Percentiles rank a stretch among this genome's conserved stretches.
These are phyloP conservation scores for Penicillium riverlandense DNA, from an alignment of 495 filamentous ascomycete species.

Conservation along the genomic window DNA sequence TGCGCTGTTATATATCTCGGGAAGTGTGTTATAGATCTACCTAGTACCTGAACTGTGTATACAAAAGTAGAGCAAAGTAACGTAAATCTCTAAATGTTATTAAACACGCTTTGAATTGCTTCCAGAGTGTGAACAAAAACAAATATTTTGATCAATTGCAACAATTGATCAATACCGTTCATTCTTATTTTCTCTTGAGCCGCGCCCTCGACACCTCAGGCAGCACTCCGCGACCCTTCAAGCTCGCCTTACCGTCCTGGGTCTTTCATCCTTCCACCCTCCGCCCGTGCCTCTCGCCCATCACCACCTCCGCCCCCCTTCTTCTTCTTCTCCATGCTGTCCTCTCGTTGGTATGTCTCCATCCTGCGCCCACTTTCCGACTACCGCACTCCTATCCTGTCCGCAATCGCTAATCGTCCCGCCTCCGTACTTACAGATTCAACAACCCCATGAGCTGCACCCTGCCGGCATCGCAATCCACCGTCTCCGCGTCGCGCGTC, in stretches of 20 bases:
- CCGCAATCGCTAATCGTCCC: slow-evolving; percentile 10
- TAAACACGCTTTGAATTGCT: no score
- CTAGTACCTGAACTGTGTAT: no score
- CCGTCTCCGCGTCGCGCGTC: slow-evolving; percentile 21
- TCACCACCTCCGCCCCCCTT: not conserved
- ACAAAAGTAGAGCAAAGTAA: no score
- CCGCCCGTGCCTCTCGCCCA: slow-evolving; percentile 1
- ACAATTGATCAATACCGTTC: no score
- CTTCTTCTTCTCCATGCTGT: slow-evolving; percentile 1
- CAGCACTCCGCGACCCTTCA: no score
- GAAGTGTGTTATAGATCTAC: no score
- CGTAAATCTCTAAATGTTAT: no score
- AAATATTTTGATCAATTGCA: no score
- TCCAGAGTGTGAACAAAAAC: no score
- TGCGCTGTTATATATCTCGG: no score
- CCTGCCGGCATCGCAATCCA: slow-evolving; percentile 19
- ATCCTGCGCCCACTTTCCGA: not conserved
- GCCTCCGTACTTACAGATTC: slow-evolving; percentile 11
- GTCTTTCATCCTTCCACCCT: slow-evolving; percentile 12
- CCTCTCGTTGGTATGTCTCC: slow-evolving; percentile 11
- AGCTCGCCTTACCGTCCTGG: not conserved
- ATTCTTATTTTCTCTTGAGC: no score
- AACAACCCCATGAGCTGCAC: slow-evolving; percentile 32
- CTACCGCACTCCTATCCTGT: not conserved
- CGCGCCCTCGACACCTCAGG: no score